Evolutionary conservation across 202 grass and related monocot species (phyloP), one percentile per base, ranked within the genome.

Genomic region (Saccharum hybrid): DNA sequence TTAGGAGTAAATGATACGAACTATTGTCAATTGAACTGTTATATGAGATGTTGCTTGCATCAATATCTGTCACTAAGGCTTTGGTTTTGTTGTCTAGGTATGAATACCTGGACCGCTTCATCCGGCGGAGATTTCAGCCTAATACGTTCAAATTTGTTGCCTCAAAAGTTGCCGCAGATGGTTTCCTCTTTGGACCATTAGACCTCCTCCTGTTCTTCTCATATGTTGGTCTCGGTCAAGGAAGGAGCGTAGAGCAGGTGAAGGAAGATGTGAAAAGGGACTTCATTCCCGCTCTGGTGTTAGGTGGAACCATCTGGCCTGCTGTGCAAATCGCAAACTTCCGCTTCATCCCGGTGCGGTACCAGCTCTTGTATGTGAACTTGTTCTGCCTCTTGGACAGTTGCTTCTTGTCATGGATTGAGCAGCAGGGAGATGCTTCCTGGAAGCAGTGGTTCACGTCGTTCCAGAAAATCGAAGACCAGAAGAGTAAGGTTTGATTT

Each of bases 231-330:
- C 85, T 98, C 3, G 87, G 93, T 26, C 88, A 86, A 45, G 93
- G 92, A 30, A 87, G 85, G 77, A 90, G 70, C 19, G 14, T 88
- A n/a, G 62, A 86, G 28, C 93, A 98, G 72, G 89, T 98, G 78
- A 98, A 90, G 82, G 90, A 98, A 63, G 93, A 98, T 16, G 96
- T 98, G 85, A 98, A 94, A 66, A 91, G 96, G 83, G 96, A 98
- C 65, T 94, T 98, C 67, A 71, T 98, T 72, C 96, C 93, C 9
- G 93, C 96, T 63, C 87, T 98, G 31, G 84, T 85, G 15, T 41
- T 98, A 12, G 96, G 86, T 13, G 89, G 85, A 49, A 62, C 71
- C 15, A 78, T 98, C 63, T 96, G 96, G 96, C 96, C 96, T 18
- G 72, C 87, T 1, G 96, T 98, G 36, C 96, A 98, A 68, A 74